Conservation (phyloP, 495 filamentous ascomycete species). For the Trichodelitschia bisporula region DNA sequence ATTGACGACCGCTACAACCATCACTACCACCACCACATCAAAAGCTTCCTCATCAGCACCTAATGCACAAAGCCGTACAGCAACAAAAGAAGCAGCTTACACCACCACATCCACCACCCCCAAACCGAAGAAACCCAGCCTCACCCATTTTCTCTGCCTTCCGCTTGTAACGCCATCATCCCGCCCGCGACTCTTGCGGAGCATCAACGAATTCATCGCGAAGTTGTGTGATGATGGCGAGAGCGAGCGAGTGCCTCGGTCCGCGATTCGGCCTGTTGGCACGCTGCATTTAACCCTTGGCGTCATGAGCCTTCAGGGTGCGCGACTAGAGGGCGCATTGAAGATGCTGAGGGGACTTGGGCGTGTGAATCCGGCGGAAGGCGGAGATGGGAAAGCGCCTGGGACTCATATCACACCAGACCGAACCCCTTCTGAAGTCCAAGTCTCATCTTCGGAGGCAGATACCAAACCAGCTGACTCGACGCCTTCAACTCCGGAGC, state of each 20-base stretch:
- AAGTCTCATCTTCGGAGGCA: background rate
- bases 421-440: background rate
- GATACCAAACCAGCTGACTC: background rate
- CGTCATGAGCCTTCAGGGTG: slow-evolving; percentile 49
- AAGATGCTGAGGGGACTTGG: slow-evolving; percentile 19
- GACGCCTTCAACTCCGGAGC: background rate
- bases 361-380: background rate
- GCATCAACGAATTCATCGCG: background rate
- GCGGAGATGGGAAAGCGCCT: background rate
- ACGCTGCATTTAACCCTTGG: slow-evolving; percentile 72
- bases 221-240: background rate
- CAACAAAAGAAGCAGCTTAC: no score
- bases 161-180: slow-evolving; percentile 43
- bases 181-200: slow-evolving; percentile 37
- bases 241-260: slow-evolving; percentile 18
- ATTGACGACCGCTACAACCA: no score
- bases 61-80: no score
- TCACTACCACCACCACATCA: no score
- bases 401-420: background rate
- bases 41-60: no score
- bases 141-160: slow-evolving; percentile 81
- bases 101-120: background rate
- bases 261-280: slow-evolving; percentile 50
- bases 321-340: slow-evolving; percentile 31
- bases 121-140: slow-evolving; percentile 16